phyloP scores from a whole-genome alignment of 257 asterid genomes.

The Nicotiana noctiflora region DNA sequence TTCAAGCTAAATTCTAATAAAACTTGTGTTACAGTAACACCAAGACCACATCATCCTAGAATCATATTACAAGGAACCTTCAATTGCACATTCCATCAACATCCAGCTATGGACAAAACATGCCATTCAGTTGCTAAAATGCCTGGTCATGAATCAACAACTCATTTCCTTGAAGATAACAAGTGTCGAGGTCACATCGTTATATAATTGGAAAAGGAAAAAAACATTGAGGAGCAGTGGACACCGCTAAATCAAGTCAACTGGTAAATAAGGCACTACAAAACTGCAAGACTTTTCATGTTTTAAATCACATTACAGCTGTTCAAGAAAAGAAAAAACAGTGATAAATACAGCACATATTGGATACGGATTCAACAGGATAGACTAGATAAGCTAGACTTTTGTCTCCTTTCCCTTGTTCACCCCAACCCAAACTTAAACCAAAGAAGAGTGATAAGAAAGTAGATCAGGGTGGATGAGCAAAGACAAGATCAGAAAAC shows the following conservation, averaged over 20 bases:
- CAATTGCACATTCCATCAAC: constrained; percentile 3
- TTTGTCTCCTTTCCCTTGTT: neutral
- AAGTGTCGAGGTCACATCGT: neutral
- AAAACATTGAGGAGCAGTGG: neutral
- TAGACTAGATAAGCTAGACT: neutral
- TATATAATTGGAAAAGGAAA: neutral
- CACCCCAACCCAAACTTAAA: neutral
- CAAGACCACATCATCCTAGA: neutral
- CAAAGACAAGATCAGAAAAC: neutral
- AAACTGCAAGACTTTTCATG: neutral
- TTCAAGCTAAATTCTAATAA: neutral
- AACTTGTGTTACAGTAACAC: neutral
- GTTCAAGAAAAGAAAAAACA: neutral
- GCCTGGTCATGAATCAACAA: constrained; percentile 1
- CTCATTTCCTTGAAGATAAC: neutral
- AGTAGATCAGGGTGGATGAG: neutral
- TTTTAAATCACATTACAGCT: neutral
- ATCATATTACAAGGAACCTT: neutral
- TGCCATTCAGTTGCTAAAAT: neutral
- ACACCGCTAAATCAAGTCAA: neutral
- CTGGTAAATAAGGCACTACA: neutral
- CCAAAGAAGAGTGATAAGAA: neutral
- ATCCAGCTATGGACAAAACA: neutral
- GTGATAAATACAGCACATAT: neutral
- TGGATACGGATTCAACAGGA: neutral